phyloP scores from a whole-genome alignment of 108 stramenopile genomes.

The Stephanodiscus minutulus region DNA sequence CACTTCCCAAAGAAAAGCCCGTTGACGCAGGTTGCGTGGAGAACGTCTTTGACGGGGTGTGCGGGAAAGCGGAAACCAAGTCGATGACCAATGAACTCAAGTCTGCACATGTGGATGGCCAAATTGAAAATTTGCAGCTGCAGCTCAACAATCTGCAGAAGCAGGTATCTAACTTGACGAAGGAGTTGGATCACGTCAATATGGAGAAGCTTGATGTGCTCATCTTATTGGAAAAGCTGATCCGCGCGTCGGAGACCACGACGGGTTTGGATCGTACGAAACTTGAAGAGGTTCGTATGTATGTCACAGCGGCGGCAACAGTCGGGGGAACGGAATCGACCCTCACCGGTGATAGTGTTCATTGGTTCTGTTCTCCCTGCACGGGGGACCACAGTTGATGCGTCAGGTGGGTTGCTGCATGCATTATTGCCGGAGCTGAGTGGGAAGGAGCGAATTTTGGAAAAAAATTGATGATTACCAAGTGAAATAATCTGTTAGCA shows the following conservation, averaged over 20 bases:
- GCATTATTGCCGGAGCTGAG: neutral
- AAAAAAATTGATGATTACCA: too few relatives aligned
- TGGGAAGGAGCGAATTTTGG: neutral
- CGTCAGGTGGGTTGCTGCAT: neutral
- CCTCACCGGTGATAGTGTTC: neutral
- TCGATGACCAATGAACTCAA: neutral
- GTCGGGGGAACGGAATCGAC: neutral
- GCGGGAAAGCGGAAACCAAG: neutral
- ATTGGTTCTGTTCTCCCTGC: neutral
- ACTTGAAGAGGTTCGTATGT: neutral
- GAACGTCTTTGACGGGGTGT: neutral
- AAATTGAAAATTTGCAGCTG: neutral
- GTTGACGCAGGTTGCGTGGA: neutral
- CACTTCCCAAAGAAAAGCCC: neutral
- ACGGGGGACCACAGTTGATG: neutral
- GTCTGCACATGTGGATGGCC: neutral
- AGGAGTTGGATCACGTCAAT: neutral
- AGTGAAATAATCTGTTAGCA: neutral
- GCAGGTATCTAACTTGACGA: neutral
- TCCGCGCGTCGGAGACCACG: neutral
- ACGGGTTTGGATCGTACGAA: neutral
- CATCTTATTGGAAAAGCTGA: neutral
- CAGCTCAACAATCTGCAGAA: constrained; percentile 1
- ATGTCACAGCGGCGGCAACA: neutral
- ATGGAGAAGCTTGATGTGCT: neutral